phyloP scores from a whole-genome alignment of 352 stramenopile genomes.

The Peronospora belbahrii region DNA sequence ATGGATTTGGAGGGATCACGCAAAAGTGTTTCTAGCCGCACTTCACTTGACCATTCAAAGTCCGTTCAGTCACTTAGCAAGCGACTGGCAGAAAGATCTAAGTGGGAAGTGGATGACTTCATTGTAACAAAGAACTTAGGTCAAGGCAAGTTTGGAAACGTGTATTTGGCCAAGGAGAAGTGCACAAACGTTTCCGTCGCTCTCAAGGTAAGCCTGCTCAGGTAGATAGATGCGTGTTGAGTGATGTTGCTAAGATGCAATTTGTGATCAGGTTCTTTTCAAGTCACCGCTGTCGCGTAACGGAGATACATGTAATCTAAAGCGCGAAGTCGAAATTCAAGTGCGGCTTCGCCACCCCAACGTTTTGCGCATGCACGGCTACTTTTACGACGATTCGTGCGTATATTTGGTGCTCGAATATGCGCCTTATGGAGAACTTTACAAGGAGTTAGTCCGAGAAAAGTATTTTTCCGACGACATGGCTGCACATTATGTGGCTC shows the following conservation, averaged over 20 bases:
- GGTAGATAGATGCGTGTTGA: too few relatives aligned
- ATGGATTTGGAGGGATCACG: conserved; percentile 2
- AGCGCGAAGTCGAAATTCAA: conserved; percentile 84
- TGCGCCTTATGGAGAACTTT: conserved; percentile 70
- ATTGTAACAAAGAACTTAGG: conserved; percentile 68
- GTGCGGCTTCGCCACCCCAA: conserved; percentile 65
- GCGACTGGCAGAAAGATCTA: conserved; percentile 37
- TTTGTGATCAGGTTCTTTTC: conserved; percentile 43
- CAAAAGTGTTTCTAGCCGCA: conserved; percentile 23
- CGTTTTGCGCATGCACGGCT: conserved; percentile 65
- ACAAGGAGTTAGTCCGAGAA: conserved; percentile 61
- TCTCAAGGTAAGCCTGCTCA: conserved; percentile 49
- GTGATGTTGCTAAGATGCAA: conserved; percentile 3
- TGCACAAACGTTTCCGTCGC: conserved; percentile 55
- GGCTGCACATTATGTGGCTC: conserved; percentile 61
- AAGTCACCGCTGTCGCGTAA: conserved; percentile 56
- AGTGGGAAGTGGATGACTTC: conserved; percentile 77
- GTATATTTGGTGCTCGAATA: conserved; percentile 84
- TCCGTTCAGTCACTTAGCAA: conserved; percentile 35
- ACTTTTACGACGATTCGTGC: conserved; percentile 82
- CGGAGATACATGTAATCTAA: conserved; percentile 48
- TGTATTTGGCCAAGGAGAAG: conserved; percentile 76
- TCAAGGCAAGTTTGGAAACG: conserved; percentile 83
- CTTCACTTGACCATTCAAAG: conserved; percentile 41
- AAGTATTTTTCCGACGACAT: conserved; percentile 42